Conservation (phyloP, 176 grass and related monocot genomes). For the Tillandsia fasciculata region DNA sequence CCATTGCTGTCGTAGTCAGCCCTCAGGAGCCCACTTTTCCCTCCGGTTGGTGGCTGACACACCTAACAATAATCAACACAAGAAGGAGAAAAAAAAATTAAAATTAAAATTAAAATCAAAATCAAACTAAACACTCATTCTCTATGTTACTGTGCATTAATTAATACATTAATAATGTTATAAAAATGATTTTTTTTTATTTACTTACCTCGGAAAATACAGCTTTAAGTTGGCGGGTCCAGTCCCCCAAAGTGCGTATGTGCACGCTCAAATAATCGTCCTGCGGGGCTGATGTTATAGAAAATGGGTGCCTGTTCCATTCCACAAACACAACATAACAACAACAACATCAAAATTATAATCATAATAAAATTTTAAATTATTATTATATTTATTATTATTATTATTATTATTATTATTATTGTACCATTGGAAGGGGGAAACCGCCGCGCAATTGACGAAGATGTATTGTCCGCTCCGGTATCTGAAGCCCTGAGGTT, state of each 20-base stretch:
- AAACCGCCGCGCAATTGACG: conserved; percentile 88
- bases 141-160: too few relatives aligned
- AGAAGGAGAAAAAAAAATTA: background rate
- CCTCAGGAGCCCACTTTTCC: conserved; percentile 75
- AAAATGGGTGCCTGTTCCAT: conserved; percentile 80
- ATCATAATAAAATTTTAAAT: background rate
- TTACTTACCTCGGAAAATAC: conserved; percentile 54
- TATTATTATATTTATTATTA: too few relatives aligned
- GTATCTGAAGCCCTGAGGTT: conserved; percentile 73
- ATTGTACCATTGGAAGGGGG: conserved; percentile 76
- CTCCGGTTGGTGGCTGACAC: conserved; percentile 67
- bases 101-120: background rate
- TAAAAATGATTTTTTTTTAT: background rate
- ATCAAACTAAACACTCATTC: background rate
- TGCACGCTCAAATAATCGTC: conserved; percentile 88
- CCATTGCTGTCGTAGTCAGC: conserved; percentile 64
- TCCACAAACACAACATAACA: background rate
- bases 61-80: conserved; percentile 36
- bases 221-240: conserved; percentile 84
- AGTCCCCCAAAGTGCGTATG: conserved; percentile 85
- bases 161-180: background rate
- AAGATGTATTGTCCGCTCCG: conserved; percentile 89
- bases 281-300: conserved; percentile 81
- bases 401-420: background rate
- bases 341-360: background rate